A percentile compares a stretch with the other conserved stretches of the same genome.
These are phyloP conservation scores for Diphasiastrum complanatum DNA, from an alignment of 83 land plant genomes.

Conservation along the genomic window DNA sequence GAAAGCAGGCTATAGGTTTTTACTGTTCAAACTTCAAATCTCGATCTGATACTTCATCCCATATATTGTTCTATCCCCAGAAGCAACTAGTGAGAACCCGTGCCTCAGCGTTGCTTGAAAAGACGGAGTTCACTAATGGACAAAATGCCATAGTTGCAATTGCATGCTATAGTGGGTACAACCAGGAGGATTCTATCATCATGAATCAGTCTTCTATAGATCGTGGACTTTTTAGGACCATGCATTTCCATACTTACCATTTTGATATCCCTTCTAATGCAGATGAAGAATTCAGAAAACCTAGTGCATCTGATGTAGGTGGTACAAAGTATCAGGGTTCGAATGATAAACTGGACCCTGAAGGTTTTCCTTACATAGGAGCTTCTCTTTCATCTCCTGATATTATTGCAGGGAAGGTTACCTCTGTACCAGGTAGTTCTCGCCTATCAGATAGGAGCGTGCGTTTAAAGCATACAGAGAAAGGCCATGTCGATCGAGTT, in stretches of 20 bases:
- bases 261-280: too few species aligned
- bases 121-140: too few species aligned
- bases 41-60: conserved; percentile 82
- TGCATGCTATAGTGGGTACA: conserved; percentile 97
- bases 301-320: background rate
- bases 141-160: conserved; percentile 99
- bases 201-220: conserved; percentile 99
- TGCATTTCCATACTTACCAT: conserved; percentile 90
- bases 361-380: conserved; percentile 1
- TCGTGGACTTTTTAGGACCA: conserved; percentile 91
- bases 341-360: conserved; percentile 8
- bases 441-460: background rate
- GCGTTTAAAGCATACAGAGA: background rate
- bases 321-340: background rate
- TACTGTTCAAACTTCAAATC: conserved; percentile 71
- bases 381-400: background rate
- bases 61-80: conserved; percentile 95
- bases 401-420: conserved; percentile 2
- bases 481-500: conserved; percentile 39
- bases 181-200: conserved; percentile 98
- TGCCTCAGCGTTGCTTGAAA: too few species aligned
- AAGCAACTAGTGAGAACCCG: conserved; percentile 97
- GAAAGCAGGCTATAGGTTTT: conserved; percentile 99
- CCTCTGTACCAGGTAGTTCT: background rate
- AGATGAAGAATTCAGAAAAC: background rate